A percentile compares a stretch with the other conserved stretches of the same genome.
phyloP scores from a whole-genome alignment of 352 stramenopile species.

The Pythium dissotocum region DNA sequence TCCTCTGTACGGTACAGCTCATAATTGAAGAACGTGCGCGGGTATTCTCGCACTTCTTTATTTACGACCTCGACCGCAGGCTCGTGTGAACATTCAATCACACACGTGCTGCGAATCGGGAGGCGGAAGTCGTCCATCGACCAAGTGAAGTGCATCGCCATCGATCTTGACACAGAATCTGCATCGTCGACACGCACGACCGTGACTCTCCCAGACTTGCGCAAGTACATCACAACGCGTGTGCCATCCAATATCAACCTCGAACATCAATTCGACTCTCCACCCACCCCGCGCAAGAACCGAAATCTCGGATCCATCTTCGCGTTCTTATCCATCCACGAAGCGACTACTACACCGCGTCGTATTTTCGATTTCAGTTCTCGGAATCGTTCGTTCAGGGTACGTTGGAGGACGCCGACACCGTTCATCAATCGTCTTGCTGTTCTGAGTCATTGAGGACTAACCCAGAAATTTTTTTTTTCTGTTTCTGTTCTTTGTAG shows the following conservation, averaged over 20 bases:
- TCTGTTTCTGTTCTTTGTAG: slow-evolving; percentile 14
- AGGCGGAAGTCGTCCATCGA: not conserved
- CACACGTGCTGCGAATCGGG: not conserved
- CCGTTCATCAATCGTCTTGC: not conserved
- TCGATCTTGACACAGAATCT: slow-evolving; percentile 1
- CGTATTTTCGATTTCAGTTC: slow-evolving; percentile 4
- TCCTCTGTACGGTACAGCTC: not conserved
- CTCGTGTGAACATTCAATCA: not conserved
- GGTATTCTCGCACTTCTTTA: slow-evolving; percentile 3
- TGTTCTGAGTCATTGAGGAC: slow-evolving; percentile 7
- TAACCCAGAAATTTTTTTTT: slow-evolving; percentile 9
- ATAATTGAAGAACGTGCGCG: slow-evolving; percentile 2
- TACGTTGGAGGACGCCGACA: slow-evolving; percentile 6
- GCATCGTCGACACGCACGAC: slow-evolving; percentile 2
- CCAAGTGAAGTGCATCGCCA: not conserved
- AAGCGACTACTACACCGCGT: too few relatives aligned
- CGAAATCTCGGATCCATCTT: not conserved
- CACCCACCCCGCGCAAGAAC: not conserved
- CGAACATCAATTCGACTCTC: not conserved
- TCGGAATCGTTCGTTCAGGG: slow-evolving; percentile 2
- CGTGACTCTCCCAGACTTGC: not conserved
- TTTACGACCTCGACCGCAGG: not conserved
- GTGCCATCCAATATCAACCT: not conserved
- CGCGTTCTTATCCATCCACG: not conserved
- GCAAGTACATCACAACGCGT: not conserved